phyloP scores from a whole-genome alignment of 331 rosid species.

The Phaseolus coccineus region DNA sequence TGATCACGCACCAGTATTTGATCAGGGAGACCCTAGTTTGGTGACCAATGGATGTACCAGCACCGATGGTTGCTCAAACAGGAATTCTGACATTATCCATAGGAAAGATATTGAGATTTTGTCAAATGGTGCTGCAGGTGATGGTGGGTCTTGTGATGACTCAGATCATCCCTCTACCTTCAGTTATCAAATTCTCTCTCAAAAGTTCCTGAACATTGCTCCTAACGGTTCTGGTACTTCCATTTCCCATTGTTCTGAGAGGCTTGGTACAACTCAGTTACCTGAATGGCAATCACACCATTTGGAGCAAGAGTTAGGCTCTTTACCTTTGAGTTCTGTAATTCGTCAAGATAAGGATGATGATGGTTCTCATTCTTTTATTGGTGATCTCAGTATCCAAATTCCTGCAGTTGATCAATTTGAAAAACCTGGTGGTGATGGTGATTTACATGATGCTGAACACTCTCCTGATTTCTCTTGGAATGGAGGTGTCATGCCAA shows the following conservation, averaged over 20 bases:
- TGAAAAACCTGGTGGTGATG: constrained; percentile 62
- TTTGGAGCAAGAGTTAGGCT: constrained; percentile 46
- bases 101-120: constrained; percentile 49
- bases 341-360: constrained; percentile 54
- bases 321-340: constrained; percentile 48
- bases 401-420: constrained; percentile 66
- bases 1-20: constrained; percentile 51
- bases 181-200: constrained; percentile 47
- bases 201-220: constrained; percentile 45
- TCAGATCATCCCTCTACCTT: constrained; percentile 48
- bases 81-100: constrained; percentile 41
- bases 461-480: constrained; percentile 65
- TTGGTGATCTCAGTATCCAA: constrained; percentile 61
- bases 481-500: constrained; percentile 65
- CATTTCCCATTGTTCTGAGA: constrained; percentile 50
- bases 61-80: constrained; percentile 50
- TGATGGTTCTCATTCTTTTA: constrained; percentile 56
- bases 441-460: constrained; percentile 56
- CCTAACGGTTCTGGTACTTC: constrained; percentile 49
- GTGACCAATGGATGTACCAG: constrained; percentile 49
- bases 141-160: constrained; percentile 51
- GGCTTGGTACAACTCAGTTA: constrained; percentile 44
- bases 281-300: constrained; percentile 49
- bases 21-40: constrained; percentile 54
- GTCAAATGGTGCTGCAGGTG: constrained; percentile 47